Evolutionary conservation across 2,329 filamentous ascomycete species (phyloP), one percentile per base, ranked within the genome.

Genomic region (Fusarium acutatum): DNA sequence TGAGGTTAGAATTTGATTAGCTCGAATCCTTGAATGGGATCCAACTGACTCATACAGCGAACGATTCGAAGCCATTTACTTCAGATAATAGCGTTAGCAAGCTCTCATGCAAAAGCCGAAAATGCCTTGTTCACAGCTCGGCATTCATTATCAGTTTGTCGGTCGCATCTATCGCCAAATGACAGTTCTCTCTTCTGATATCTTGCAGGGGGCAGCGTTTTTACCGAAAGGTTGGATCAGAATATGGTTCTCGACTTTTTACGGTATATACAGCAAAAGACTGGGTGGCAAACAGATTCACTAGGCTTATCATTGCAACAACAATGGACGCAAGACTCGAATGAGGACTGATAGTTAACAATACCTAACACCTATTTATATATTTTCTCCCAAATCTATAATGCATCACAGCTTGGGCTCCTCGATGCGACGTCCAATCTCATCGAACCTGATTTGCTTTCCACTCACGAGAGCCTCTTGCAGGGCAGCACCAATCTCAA

Each of bases 401-500:
- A 28, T 34, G 35, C 20, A 54, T 63, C 41, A 70, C 40, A 71
- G 38, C 61, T 71, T 71, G 17, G 60, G n/a, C 10, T 56, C 54
- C 43, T 72, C 67, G 32, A 72, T 67, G 17, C 69, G 62, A 18
- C 67, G 69, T 7, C 69, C 67, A 41, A 60, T 64, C 54, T 64
- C 65, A 35, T 70, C 69, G 17, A 72, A 72, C 5, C 54, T n/a
- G 30, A 72, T 67, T 44, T 72, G 60, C 56, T 44, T 70, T 18
- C 67, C 69, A 24, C 38, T 67, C 3, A 65, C 56, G 18, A 72
- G 57, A 17, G 64, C 60, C 35, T 72, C 69, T 43, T 72, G 69
- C 4, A 72, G 47, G 6, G 66, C 66, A 52, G 58, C 40, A 4
- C 65, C 69, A 17, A 72, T 70, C 26, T 70, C 56, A 22, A 70